Percentiles rank a stretch among this genome's conserved stretches.
These are phyloP conservation scores for Saccharomyces eubayanus DNA, from an alignment of 805 yeast species.

Conservation along the genomic window DNA sequence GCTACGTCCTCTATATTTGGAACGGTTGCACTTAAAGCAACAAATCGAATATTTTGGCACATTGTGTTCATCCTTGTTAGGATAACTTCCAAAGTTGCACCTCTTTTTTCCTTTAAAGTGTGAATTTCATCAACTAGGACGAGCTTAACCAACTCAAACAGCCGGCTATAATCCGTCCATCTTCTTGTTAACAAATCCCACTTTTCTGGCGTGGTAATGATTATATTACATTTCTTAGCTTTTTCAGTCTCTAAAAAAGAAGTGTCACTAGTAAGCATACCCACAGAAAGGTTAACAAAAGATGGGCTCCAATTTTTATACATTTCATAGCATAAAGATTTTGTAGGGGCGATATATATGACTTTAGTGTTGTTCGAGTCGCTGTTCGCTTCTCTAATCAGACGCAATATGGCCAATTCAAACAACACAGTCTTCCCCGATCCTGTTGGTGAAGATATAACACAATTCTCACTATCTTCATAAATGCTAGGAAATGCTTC, in stretches of 20 bases:
- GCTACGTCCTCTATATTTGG: slow-evolving; percentile 45
- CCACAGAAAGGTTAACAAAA: slow-evolving; percentile 39
- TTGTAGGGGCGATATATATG: slow-evolving; percentile 53
- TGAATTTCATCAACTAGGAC: slow-evolving; percentile 44
- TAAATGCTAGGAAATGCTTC: slow-evolving; percentile 35
- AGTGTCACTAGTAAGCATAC: slow-evolving; percentile 50
- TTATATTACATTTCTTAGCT: slow-evolving; percentile 42
- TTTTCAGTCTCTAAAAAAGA: slow-evolving; percentile 36
- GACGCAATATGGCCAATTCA: slow-evolving; percentile 42
- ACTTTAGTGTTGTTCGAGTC: slow-evolving; percentile 19
- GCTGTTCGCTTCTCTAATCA: slow-evolving; percentile 17
- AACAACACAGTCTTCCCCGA: slow-evolving; percentile 52
- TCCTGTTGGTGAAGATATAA: slow-evolving; percentile 50
- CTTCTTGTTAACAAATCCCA: slow-evolving; percentile 51
- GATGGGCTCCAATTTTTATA: slow-evolving; percentile 38
- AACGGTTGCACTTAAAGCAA: slow-evolving; percentile 46
- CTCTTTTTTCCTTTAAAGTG: slow-evolving; percentile 38
- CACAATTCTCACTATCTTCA: slow-evolving; percentile 33
- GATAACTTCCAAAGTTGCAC: slow-evolving; percentile 42
- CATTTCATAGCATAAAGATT: slow-evolving; percentile 47
- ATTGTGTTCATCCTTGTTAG: slow-evolving; percentile 40
- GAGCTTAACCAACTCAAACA: slow-evolving; percentile 38
- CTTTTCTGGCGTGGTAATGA: slow-evolving; percentile 55
- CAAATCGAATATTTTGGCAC: slow-evolving; percentile 32
- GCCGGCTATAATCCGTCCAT: slow-evolving; percentile 36